These are phyloP conservation scores for Oryza meridionalis DNA, from an alignment of 176 grass and related monocot species.

Conservation along the genomic window DNA sequence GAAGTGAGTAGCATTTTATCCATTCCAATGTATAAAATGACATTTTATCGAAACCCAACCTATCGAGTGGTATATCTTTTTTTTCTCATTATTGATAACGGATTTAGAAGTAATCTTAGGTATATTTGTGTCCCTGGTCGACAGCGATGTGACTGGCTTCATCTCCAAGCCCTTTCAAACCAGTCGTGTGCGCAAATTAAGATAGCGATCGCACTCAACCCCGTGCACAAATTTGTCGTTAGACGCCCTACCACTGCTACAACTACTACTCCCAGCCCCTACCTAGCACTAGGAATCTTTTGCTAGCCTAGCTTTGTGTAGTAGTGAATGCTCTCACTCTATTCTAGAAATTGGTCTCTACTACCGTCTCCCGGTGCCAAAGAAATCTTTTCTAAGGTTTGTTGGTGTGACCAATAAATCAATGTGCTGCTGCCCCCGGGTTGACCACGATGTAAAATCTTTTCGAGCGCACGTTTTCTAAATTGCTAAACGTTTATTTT, in stretches of 20 bases:
- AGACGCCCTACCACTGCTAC: background rate
- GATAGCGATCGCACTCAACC: conserved; percentile 8
- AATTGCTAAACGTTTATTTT: too few relatives aligned
- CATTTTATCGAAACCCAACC: too few relatives aligned
- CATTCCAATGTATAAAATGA: too few relatives aligned
- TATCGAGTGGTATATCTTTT: too few relatives aligned
- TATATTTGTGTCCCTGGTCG: too few relatives aligned
- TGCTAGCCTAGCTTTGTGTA: background rate
- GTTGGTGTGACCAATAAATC: background rate
- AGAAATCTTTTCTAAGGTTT: background rate
- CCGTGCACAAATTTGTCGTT: conserved; percentile 48
- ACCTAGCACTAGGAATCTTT: conserved; percentile 34
- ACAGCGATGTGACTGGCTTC: too few relatives aligned
- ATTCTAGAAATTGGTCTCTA: conserved; percentile 19
- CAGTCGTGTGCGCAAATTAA: background rate
- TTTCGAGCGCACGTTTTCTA: too few relatives aligned
- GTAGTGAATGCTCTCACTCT: conserved; percentile 23
- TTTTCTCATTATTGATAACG: too few relatives aligned
- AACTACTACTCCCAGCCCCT: background rate
- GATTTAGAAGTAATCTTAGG: too few relatives aligned
- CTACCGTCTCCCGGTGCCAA: background rate
- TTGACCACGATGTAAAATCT: background rate
- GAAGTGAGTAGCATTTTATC: too few relatives aligned
- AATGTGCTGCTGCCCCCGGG: conserved; percentile 12
- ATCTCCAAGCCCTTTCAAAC: too few relatives aligned